Base-by-base conservation (phyloP, 176 grass and related monocot species). In the Metroxylon sagu region DNA sequence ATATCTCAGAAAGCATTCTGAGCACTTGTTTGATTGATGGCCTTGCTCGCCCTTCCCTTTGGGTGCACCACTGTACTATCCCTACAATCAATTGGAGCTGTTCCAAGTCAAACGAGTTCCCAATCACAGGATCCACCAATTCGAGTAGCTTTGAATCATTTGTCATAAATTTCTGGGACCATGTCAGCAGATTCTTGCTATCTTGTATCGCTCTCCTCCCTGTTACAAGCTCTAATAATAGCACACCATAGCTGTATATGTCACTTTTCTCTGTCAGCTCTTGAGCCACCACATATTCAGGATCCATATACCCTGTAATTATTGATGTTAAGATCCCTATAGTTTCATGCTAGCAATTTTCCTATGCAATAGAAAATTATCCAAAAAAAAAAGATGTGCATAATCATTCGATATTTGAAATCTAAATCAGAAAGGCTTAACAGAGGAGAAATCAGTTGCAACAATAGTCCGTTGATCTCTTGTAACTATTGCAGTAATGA, bases 191-290 rank as follows among this genome's bases (percentile, higher is more conserved):
- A 74, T 91, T 97, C 73, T 51, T 88, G 54, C 72, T 78, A 65
- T 97, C 83, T 67, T 97, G 87, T 56, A 97, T 90, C 19, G 87
- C 92, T 64, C 72, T 82, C 31, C 87, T 84, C 17, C 92, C 92
- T 0, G 83, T 97, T 12, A 97, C 71, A 48, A 97, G 77, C 69
- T 97, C 92, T 25, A 97, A 73, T 6, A 97, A 76, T 26, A 97
- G 71, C 67, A 97, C 87, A 0, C 92, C 92, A 3, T 88, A 97
- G 72, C 92, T 97, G 75, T 97, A 97, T 63, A 97, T 82, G 60
- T 97, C 92, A 48, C 92, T 97, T 79, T 97, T 97, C 80, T 97
- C 87, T 28, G 92, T 88, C 80, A 97, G 58, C 68, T 91, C 92
- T 69, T 91, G 92, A 17, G 92, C 85, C 10, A 91, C 81, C 53